phyloP scores from a whole-genome alignment of 495 filamentous ascomycete species.

The Cladorrhinum samala region DNA sequence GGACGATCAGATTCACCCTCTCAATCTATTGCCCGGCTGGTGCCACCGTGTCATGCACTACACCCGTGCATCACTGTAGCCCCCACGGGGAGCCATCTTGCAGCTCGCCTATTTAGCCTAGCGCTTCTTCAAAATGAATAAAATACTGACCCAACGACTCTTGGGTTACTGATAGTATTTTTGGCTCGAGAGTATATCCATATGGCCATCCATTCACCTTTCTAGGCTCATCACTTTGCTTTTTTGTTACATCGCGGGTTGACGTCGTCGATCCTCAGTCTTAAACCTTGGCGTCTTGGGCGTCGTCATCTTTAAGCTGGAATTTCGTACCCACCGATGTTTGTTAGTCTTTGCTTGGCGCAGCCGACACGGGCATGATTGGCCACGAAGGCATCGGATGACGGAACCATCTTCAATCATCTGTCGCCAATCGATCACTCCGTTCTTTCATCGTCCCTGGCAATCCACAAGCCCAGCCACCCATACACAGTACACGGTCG shows the following conservation, averaged over 20 bases:
- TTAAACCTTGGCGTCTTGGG: not conserved
- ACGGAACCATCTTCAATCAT: not conserved
- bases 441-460: not conserved
- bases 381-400: not conserved
- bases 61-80: not conserved
- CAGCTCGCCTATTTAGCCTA: not conserved
- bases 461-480: not conserved
- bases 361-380: not conserved
- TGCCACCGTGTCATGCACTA: constrained; percentile 5
- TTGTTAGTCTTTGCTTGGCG: not conserved
- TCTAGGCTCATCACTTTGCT: not conserved
- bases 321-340: not conserved
- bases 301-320: not conserved
- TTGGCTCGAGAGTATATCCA: no score
- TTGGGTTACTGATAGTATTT: not conserved
- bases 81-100: not conserved
- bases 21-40: not conserved
- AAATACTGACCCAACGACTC: no score
- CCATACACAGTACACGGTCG: no score
- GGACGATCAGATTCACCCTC: not conserved
- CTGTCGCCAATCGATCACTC: not conserved
- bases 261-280: not conserved
- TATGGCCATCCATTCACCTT: not conserved
- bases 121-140: no score
- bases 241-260: not conserved